Conservation (phyloP, 2,329 filamentous ascomycete genomes). For the Fusarium odoratissimum region DNA sequence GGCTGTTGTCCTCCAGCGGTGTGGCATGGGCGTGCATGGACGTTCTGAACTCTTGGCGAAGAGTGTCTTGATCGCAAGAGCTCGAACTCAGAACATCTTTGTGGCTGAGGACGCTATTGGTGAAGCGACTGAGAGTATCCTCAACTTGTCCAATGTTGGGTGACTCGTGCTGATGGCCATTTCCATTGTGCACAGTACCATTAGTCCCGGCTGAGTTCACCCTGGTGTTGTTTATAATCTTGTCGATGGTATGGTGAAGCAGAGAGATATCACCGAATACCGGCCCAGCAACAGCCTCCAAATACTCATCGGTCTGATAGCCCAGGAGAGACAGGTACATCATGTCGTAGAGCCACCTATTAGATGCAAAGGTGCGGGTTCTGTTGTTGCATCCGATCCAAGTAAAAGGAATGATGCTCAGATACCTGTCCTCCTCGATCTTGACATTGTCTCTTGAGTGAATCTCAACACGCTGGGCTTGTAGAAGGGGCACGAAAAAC, state of each 20-base stretch:
- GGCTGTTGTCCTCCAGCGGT: not conserved
- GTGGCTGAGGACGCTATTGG: not conserved
- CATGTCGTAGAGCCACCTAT: not conserved
- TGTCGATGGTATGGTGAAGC: not conserved
- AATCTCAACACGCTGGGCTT: not conserved
- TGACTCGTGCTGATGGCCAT: not conserved
- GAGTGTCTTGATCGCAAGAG: not conserved
- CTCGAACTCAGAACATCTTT: not conserved
- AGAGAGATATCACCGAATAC: not conserved
- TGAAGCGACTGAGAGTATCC: not conserved
- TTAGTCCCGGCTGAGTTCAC: rapidly evolving
- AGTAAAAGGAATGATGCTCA: not conserved
- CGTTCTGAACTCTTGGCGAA: not conserved
- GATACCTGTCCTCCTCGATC: not conserved
- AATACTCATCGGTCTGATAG: slow-evolving; percentile 3
- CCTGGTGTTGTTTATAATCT: not conserved
- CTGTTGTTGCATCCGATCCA: slow-evolving; percentile 5
- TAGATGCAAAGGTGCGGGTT: not conserved
- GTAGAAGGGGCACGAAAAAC: not conserved
- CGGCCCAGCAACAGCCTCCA: not conserved
- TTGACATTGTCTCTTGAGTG: not conserved
- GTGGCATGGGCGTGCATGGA: not conserved
- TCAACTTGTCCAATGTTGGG: not conserved
- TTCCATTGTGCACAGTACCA: not conserved
- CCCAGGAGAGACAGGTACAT: not conserved